Percentiles rank a stretch among this genome's conserved stretches.
These are phyloP conservation scores for Meyerozyma sp. DNA, from an alignment of 1,139 yeast species.

Conservation along the genomic window DNA sequence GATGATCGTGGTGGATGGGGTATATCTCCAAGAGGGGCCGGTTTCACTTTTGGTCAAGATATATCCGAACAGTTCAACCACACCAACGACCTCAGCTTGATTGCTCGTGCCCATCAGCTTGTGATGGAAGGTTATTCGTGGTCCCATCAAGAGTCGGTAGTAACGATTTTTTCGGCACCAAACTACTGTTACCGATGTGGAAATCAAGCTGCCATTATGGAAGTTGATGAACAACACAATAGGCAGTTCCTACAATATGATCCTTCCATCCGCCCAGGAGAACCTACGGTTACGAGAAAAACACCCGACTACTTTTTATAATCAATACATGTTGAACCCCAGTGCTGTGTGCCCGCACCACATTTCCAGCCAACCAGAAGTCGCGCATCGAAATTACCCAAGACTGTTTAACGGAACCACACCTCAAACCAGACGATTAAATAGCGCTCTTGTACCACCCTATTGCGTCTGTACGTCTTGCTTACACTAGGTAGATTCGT, in stretches of 20 bases:
- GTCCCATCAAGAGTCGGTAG: slow-evolving; percentile 34
- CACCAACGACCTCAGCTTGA: slow-evolving; percentile 78
- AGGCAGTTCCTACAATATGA: slow-evolving; percentile 91
- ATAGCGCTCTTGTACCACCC: neutral
- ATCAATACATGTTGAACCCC: slow-evolving; percentile 5
- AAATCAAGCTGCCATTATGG: slow-evolving; percentile 98
- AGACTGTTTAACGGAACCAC: neutral
- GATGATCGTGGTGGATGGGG: slow-evolving; percentile 98
- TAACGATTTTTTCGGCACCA: slow-evolving; percentile 83
- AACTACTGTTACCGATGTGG: slow-evolving; percentile 97
- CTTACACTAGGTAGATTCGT: neutral
- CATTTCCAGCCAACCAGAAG: slow-evolving; percentile 1
- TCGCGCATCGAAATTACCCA: neutral
- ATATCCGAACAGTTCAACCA: slow-evolving; percentile 67
- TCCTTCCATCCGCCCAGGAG: slow-evolving; percentile 93
- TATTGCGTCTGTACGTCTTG: neutral
- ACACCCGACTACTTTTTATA: slow-evolving; percentile 91
- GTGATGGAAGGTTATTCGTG: slow-evolving; percentile 89
- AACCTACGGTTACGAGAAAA: slow-evolving; percentile 90
- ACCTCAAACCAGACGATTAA: neutral
- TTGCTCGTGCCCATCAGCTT: slow-evolving; percentile 95
- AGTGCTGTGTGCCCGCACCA: neutral
- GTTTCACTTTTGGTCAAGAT: slow-evolving; percentile 62
- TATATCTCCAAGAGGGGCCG: slow-evolving; percentile 96
- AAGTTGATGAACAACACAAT: slow-evolving; percentile 87